Percentiles rank a stretch among this genome's conserved stretches.
Conservation (phyloP, 2,329 filamentous ascomycete genomes). For the Nemania abortiva region DNA sequence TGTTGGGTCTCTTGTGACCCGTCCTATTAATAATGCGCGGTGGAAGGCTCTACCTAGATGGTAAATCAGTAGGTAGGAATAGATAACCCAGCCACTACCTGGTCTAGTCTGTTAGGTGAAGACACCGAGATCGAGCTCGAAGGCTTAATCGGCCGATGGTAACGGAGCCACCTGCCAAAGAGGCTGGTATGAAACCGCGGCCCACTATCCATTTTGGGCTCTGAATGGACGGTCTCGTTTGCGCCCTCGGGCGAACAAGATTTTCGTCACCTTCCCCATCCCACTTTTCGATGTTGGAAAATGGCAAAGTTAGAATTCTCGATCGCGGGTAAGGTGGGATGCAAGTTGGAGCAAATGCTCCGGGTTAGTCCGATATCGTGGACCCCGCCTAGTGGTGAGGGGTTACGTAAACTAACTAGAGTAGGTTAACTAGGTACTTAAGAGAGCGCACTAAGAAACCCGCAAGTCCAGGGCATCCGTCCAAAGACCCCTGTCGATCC, state of each 20-base stretch:
- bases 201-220: no score
- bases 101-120: no score
- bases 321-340: constrained; percentile 7
- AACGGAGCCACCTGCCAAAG: no score
- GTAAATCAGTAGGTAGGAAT: no score
- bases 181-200: no score
- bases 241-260: not conserved
- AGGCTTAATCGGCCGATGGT: not conserved
- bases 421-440: not conserved
- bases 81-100: no score
- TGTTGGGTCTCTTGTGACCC: constrained; percentile 3
- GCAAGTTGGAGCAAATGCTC: constrained; percentile 10
- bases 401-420: not conserved
- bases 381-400: no score
- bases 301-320: constrained; percentile 22
- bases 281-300: constrained; percentile 27
- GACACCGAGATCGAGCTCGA: not conserved
- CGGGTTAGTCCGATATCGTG: not conserved
- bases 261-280: constrained; percentile 15
- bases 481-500: not conserved
- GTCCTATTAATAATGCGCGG: not conserved
- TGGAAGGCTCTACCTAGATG: not conserved
- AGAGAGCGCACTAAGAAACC: no score
- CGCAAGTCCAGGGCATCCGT: no score
- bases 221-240: no score